Evolutionary conservation across 306 rosid species (phyloP).

Genomic region (Crotalaria pallida): DNA sequence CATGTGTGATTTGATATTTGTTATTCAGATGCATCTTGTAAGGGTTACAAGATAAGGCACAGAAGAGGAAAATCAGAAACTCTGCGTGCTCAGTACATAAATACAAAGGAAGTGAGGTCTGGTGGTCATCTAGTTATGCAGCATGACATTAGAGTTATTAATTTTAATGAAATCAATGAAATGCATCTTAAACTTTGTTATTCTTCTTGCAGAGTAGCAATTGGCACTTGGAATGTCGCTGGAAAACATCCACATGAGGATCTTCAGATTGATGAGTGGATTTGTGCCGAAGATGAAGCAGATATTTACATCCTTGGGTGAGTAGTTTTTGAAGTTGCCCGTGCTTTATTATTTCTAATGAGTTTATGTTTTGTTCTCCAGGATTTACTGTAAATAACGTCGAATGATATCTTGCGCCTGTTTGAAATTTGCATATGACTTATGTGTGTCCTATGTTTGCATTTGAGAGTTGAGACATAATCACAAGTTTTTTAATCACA

Average conservation of each 20-base stretch:
- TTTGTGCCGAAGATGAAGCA: conserved; percentile 60
- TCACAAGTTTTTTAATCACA: neutral
- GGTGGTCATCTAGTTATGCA: conserved; percentile 21
- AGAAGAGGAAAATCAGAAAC: conserved; percentile 97
- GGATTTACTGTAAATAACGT: neutral
- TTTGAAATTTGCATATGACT: neutral
- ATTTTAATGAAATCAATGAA: conserved; percentile 17
- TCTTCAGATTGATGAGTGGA: conserved; percentile 85
- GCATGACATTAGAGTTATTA: conserved; percentile 1
- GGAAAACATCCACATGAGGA: conserved; percentile 72
- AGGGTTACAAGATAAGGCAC: conserved; percentile 45
- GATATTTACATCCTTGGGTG: conserved; percentile 90
- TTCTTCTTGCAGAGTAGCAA: conserved; percentile 53
- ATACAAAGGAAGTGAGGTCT: conserved; percentile 84
- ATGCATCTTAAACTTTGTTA: conserved; percentile 24
- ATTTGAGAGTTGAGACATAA: neutral
- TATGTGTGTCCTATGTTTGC: neutral
- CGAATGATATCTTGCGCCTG: neutral
- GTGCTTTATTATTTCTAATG: neutral
- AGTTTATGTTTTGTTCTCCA: neutral
- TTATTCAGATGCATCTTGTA: conserved; percentile 48
- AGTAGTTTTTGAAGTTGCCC: conserved; percentile 30
- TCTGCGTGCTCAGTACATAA: conserved; percentile 88
- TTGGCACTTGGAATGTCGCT: conserved; percentile 93
- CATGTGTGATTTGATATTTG: conserved; percentile 19